phyloP scores from a whole-genome alignment of 2,329 filamentous ascomycete genomes.

The Dothideomycetes sp. region DNA sequence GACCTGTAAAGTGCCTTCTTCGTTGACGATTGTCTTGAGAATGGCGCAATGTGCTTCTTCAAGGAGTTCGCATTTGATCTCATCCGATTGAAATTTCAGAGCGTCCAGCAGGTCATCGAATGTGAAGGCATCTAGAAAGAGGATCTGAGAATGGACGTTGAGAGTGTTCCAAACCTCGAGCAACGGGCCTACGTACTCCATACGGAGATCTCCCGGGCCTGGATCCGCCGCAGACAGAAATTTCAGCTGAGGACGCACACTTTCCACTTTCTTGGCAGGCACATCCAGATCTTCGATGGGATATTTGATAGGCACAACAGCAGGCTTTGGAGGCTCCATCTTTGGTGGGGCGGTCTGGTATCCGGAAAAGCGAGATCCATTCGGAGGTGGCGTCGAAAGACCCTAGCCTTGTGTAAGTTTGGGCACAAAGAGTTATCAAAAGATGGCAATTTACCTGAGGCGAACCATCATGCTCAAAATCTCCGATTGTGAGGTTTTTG shows the following conservation, averaged over 20 bases:
- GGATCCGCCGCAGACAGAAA: constrained; percentile 47
- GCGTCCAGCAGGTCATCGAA: constrained; percentile 94
- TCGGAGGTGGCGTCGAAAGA: constrained; percentile 3
- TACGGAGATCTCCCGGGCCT: constrained; percentile 53
- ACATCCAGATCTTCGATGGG: constrained; percentile 91
- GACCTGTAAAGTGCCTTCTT: constrained; percentile 71
- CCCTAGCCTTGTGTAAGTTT: too few relatives aligned
- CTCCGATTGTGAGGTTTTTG: constrained; percentile 12
- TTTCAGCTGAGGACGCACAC: constrained; percentile 64
- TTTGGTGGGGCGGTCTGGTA: constrained; percentile 2
- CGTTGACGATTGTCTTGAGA: constrained; percentile 73
- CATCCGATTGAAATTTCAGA: constrained; percentile 65
- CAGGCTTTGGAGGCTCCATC: constrained; percentile 31
- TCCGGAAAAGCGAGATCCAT: constrained; percentile 8
- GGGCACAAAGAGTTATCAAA: too few relatives aligned
- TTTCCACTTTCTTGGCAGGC: constrained; percentile 52
- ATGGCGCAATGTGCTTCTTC: constrained; percentile 88
- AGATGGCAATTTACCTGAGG: neutral
- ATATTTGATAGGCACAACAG: constrained; percentile 76
- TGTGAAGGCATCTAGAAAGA: constrained; percentile 90
- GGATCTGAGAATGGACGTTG: constrained; percentile 96
- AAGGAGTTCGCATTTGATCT: constrained; percentile 72
- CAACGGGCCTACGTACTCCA: constrained; percentile 75
- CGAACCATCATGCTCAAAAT: constrained; percentile 8
- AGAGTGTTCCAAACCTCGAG: constrained; percentile 93